Evolutionary conservation across 139 green algal genomes (phyloP).

Genomic region (Diplosphaera chodatii): DNA sequence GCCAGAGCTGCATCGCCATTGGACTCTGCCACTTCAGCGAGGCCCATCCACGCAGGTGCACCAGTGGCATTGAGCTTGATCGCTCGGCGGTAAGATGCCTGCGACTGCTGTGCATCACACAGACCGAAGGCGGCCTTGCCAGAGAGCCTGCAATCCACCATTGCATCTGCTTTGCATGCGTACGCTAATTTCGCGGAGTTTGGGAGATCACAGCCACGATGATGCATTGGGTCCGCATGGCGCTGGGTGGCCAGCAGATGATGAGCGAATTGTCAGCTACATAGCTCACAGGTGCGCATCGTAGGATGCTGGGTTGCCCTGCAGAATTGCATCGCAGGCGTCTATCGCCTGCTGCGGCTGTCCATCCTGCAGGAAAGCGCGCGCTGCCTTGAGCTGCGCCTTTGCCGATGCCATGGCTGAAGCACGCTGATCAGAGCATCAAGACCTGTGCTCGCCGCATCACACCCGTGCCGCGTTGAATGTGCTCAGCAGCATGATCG

Average conservation of each 20-base stretch:
- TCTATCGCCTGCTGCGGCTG: background rate
- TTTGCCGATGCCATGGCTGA: background rate
- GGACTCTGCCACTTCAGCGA: constrained; percentile 50
- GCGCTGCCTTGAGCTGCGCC: background rate
- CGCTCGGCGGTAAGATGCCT: constrained; percentile 47
- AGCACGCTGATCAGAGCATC: background rate
- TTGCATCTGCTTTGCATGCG: too few species aligned
- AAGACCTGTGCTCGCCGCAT: background rate
- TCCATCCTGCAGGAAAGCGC: background rate
- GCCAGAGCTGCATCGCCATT: constrained; percentile 12
- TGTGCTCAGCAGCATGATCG: too few species aligned
- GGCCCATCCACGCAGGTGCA: constrained; percentile 58
- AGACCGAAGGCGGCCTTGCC: constrained; percentile 59
- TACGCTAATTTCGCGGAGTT: too few species aligned
- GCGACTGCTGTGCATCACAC: constrained; percentile 41
- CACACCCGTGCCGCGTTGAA: too few species aligned
- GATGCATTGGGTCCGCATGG: too few species aligned
- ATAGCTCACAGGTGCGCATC: background rate
- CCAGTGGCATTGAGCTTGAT: constrained; percentile 31
- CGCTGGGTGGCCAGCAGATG: too few species aligned
- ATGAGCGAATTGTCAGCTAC: too few species aligned
- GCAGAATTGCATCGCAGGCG: background rate
- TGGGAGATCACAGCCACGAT: too few species aligned
- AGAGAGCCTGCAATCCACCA: constrained; percentile 52
- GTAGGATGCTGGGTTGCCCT: background rate